phyloP scores from a whole-genome alignment of 139 green algal species.

The Eudorina sp. region DNA sequence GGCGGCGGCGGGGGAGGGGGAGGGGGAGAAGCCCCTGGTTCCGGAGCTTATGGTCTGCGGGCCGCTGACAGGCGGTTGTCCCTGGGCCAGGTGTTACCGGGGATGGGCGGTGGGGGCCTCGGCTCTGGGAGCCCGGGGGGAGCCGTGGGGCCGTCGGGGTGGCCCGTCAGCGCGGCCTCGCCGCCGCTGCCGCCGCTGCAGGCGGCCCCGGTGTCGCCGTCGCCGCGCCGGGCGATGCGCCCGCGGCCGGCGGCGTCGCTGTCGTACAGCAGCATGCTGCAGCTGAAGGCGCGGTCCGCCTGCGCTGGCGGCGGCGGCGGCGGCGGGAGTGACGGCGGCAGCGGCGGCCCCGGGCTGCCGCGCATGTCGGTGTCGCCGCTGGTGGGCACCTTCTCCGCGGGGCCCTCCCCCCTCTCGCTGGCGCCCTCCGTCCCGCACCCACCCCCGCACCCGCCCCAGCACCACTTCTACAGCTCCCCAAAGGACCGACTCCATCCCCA shows the following conservation, averaged over 20 bases:
- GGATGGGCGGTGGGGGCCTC: no score
- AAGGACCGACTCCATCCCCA: no score
- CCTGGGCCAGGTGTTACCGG: no score
- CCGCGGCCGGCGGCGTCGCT: background rate
- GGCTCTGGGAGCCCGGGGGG: no score
- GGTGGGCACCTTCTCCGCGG: background rate
- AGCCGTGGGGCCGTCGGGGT: no score
- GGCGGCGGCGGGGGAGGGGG: background rate
- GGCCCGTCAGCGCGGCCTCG: no score
- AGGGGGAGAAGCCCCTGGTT: background rate
- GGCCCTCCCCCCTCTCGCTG: background rate
- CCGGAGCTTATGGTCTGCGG: no score
- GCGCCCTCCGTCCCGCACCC: background rate
- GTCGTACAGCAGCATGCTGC: constrained; percentile 15
- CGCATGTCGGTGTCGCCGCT: constrained; percentile 19
- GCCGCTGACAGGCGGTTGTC: no score
- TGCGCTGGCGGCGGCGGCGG: background rate
- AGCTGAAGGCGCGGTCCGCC: background rate
- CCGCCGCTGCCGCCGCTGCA: no score
- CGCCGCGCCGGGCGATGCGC: background rate
- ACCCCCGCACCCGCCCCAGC: background rate
- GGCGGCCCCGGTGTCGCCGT: background rate
- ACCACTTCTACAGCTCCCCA: background rate
- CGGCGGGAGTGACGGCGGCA: background rate
- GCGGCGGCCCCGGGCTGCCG: background rate